Conservation (phyloP, 1,139 yeast genomes). For the Candida neerlandica region DNA sequence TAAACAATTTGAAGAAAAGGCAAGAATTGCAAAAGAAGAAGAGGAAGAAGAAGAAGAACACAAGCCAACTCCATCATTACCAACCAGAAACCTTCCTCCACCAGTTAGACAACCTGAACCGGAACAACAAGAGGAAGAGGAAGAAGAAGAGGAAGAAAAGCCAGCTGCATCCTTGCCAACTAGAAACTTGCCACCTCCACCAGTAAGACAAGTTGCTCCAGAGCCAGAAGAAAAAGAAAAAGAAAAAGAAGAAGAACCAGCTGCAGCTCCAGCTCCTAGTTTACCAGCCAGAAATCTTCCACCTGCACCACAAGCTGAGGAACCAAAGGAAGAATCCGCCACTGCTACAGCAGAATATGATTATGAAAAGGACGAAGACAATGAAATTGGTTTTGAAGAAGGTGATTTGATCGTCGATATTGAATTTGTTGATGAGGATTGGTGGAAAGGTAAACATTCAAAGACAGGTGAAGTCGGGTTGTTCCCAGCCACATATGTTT, state of each 20-base stretch:
- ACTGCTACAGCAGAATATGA: conserved; percentile 67
- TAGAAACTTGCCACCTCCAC: conserved; percentile 26
- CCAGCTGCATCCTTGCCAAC: conserved; percentile 24
- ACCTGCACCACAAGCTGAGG: conserved; percentile 24
- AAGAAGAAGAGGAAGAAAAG: conserved; percentile 19
- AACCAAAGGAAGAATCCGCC: conserved; percentile 25
- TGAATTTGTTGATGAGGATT: conserved; percentile 72
- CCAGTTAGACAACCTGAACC: conserved; percentile 28
- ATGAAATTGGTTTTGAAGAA: conserved; percentile 66
- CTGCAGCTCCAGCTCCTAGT: conserved; percentile 18
- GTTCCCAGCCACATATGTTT: conserved; percentile 75
- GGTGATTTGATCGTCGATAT: conserved; percentile 68
- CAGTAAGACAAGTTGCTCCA: conserved; percentile 17
- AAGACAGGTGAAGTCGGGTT: conserved; percentile 63
- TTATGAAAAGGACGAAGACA: conserved; percentile 73
- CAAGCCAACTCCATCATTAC: conserved; percentile 23
- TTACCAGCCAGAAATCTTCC: conserved; percentile 21
- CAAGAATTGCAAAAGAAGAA: conserved; percentile 18
- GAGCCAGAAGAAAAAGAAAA: conserved; percentile 20
- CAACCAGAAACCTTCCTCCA: conserved; percentile 25
- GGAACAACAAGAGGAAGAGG: conserved; percentile 23
- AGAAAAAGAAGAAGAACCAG: conserved; percentile 14
- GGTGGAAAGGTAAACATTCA: conserved; percentile 79
- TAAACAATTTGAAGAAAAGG: conserved; percentile 21
- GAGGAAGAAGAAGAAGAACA: conserved; percentile 12